Percentiles rank a stretch among this genome's conserved stretches.
Conservation (phyloP, 2,329 filamentous ascomycete species). For the Monosporascus cannonballus region DNA sequence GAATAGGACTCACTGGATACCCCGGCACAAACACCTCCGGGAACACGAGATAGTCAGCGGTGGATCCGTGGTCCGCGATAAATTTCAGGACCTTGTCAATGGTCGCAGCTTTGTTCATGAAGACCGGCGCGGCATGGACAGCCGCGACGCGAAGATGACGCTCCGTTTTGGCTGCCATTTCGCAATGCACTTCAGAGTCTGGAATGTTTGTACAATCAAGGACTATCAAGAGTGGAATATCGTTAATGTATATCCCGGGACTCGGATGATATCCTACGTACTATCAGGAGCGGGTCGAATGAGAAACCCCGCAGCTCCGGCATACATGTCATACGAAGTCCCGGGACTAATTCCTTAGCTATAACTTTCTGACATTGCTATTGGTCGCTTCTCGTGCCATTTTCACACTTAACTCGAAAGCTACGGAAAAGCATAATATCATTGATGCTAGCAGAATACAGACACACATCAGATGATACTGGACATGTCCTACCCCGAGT, state of each 20-base stretch:
- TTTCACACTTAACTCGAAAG: no score
- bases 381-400: no score
- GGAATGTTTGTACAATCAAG: background rate
- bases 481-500: no score
- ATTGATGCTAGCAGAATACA: no score
- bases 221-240: background rate
- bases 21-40: slow-evolving; percentile 19
- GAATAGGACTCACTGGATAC: slow-evolving; percentile 6
- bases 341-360: background rate
- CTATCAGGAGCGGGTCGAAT: background rate
- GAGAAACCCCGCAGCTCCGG: background rate
- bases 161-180: background rate
- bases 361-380: no score
- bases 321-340: background rate
- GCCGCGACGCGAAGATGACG: slow-evolving; percentile 7
- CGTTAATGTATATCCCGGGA: background rate
- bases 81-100: slow-evolving; percentile 12
- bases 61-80: slow-evolving; percentile 10
- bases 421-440: no score
- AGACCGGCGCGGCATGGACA: slow-evolving; percentile 17
- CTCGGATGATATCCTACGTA: background rate
- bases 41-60: slow-evolving; percentile 15
- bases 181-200: background rate
- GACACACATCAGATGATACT: no score
- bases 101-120: slow-evolving; percentile 18